These are phyloP conservation scores for Candida tropicalis DNA, from an alignment of 1,139 yeast genomes.

Conservation along the genomic window DNA sequence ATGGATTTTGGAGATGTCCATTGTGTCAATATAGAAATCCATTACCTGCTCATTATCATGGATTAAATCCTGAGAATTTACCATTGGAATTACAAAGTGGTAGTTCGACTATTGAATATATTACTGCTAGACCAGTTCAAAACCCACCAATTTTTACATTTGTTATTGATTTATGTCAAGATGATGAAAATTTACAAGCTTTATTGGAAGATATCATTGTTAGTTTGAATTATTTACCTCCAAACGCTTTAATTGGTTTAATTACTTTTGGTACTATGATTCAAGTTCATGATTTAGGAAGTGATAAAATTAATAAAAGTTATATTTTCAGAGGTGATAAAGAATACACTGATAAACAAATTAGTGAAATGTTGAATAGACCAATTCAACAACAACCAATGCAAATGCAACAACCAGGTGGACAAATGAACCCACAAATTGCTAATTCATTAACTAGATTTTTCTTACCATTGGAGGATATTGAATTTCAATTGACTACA, in stretches of 20 bases:
- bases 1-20: constrained; percentile 90
- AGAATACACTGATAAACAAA: constrained; percentile 77
- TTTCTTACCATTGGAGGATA: constrained; percentile 81
- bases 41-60: constrained; percentile 87
- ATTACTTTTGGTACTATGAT: constrained; percentile 95
- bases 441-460: constrained; percentile 67
- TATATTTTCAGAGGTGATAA: constrained; percentile 93
- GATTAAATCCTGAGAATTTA: constrained; percentile 76
- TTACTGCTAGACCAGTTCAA: constrained; percentile 84
- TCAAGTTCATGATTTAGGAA: constrained; percentile 90
- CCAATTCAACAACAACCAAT: constrained; percentile 33
- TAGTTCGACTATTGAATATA: constrained; percentile 89
- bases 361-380: constrained; percentile 71
- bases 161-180: constrained; percentile 93
- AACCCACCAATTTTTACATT: constrained; percentile 92
- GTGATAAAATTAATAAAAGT: constrained; percentile 74
- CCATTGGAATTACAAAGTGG: constrained; percentile 83
- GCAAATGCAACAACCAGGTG: constrained; percentile 25
- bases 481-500: constrained; percentile 84
- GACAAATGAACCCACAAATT: constrained; percentile 22
- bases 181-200: constrained; percentile 87
- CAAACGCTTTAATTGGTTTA: constrained; percentile 89
- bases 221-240: constrained; percentile 83
- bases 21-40: constrained; percentile 83
- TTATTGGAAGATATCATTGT: constrained; percentile 84